Evolutionary conservation across 1,139 yeast genomes (phyloP).

Genomic region (Entelexis paramagnoliae): DNA sequence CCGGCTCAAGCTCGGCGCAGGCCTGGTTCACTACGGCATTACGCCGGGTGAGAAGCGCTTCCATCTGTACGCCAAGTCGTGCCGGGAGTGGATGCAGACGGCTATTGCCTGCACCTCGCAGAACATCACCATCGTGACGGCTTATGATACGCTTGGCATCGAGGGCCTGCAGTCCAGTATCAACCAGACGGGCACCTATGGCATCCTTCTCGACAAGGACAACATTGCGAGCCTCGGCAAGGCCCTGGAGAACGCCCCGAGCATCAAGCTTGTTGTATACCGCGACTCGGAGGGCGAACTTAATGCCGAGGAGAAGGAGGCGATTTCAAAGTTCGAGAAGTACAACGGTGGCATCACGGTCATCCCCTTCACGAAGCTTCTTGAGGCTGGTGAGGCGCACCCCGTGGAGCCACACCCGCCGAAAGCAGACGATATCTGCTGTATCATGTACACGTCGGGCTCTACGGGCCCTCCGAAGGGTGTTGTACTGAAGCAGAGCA

Average conservation of each 20-base stretch:
- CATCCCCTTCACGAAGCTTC: slow-evolving; percentile 53
- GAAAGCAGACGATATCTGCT: slow-evolving; percentile 62
- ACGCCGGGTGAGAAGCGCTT: slow-evolving; percentile 54
- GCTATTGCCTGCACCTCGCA: slow-evolving; percentile 71
- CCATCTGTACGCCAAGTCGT: slow-evolving; percentile 76
- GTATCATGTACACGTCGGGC: slow-evolving; percentile 98
- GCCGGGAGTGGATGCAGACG: slow-evolving; percentile 83
- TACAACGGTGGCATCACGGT: slow-evolving; percentile 67
- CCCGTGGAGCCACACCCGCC: slow-evolving; percentile 41
- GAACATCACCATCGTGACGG: slow-evolving; percentile 81
- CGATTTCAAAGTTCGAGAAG: slow-evolving; percentile 40
- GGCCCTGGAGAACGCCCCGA: slow-evolving; percentile 54
- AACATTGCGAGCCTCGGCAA: slow-evolving; percentile 54
- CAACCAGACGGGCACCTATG: slow-evolving; percentile 66
- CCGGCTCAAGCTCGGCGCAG: slow-evolving; percentile 56
- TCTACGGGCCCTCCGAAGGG: slow-evolving; percentile 98
- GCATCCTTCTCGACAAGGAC: slow-evolving; percentile 71
- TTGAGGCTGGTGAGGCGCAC: slow-evolving; percentile 50
- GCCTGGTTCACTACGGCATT: slow-evolving; percentile 66
- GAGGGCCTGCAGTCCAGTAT: slow-evolving; percentile 81
- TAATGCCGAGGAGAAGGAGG: slow-evolving; percentile 45
- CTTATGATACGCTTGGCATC: slow-evolving; percentile 94
- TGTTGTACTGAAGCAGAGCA: slow-evolving; percentile 71
- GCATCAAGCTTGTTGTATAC: slow-evolving; percentile 61
- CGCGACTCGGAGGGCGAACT: slow-evolving; percentile 41